These are phyloP conservation scores for Talinum fruticosum DNA, from an alignment of 148 eudicot species.

Conservation along the genomic window DNA sequence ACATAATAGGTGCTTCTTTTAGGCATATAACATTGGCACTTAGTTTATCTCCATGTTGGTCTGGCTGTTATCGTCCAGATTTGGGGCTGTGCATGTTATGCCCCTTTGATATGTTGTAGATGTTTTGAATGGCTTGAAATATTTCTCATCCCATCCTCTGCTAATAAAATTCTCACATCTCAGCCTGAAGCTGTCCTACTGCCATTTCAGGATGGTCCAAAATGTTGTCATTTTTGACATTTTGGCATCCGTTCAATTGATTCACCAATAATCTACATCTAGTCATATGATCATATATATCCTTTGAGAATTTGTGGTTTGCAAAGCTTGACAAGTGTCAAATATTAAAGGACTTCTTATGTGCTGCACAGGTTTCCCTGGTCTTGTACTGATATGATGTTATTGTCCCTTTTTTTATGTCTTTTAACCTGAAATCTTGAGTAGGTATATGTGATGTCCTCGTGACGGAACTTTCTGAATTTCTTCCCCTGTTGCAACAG, in stretches of 20 bases:
- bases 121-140: background rate
- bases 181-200: background rate
- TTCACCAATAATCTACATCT: too few relatives aligned
- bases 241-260: background rate
- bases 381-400: background rate
- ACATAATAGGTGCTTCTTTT: background rate
- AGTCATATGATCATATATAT: background rate
- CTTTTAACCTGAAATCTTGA: background rate
- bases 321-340: too few relatives aligned
- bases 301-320: background rate
- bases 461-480: background rate
- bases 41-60: background rate
- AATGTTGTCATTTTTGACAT: background rate
- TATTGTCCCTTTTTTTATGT: background rate
- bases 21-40: background rate
- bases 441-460: background rate
- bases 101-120: background rate
- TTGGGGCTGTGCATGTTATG: background rate
- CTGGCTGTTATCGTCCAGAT: background rate
- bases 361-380: too few relatives aligned
- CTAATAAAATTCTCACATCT: background rate
- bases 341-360: too few relatives aligned
- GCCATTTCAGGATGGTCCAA: background rate
- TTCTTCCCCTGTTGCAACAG: slow-evolving; percentile 33
- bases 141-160: background rate